These are phyloP conservation scores for Penicillium turbatum DNA, from an alignment of 495 filamentous ascomycete species.

Conservation along the genomic window DNA sequence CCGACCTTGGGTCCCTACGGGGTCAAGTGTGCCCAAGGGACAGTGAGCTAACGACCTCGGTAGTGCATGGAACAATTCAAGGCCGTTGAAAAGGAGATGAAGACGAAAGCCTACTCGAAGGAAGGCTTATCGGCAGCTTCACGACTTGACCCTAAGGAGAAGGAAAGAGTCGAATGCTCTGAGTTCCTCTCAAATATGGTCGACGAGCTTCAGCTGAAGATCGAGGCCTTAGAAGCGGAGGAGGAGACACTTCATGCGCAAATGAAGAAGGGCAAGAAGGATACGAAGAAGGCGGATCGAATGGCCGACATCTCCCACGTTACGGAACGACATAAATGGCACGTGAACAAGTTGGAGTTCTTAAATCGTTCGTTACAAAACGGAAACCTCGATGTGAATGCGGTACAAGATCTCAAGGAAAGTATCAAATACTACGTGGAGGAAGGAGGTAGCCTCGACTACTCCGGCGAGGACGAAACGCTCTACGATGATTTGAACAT, in stretches of 20 bases:
- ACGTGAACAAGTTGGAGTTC: slow-evolving; percentile 86
- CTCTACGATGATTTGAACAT: slow-evolving; percentile 95
- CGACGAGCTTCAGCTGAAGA: slow-evolving; percentile 89
- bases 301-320: slow-evolving; percentile 77
- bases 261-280: slow-evolving; percentile 91
- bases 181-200: slow-evolving; percentile 83
- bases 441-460: slow-evolving; percentile 82
- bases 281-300: slow-evolving; percentile 74
- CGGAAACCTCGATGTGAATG: slow-evolving; percentile 77
- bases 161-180: slow-evolving; percentile 79
- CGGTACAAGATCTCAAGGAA: slow-evolving; percentile 84
- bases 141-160: slow-evolving; percentile 91
- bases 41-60: slow-evolving; percentile 25
- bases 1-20: neutral
- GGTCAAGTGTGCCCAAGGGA: neutral
- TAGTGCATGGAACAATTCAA: slow-evolving; percentile 99
- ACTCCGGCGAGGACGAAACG: slow-evolving; percentile 77
- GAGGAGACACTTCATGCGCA: slow-evolving; percentile 79
- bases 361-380: slow-evolving; percentile 88
- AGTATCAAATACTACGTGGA: slow-evolving; percentile 93
- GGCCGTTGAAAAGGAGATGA: slow-evolving; percentile 99
- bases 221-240: slow-evolving; percentile 89
- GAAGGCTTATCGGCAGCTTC: slow-evolving; percentile 87
- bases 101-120: slow-evolving; percentile 99
- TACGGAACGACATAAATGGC: slow-evolving; percentile 94